A percentile compares a stretch with the other conserved stretches of the same genome.
phyloP scores from a whole-genome alignment of 2,329 filamentous ascomycete species.

The Tricladium varicosporioides region DNA sequence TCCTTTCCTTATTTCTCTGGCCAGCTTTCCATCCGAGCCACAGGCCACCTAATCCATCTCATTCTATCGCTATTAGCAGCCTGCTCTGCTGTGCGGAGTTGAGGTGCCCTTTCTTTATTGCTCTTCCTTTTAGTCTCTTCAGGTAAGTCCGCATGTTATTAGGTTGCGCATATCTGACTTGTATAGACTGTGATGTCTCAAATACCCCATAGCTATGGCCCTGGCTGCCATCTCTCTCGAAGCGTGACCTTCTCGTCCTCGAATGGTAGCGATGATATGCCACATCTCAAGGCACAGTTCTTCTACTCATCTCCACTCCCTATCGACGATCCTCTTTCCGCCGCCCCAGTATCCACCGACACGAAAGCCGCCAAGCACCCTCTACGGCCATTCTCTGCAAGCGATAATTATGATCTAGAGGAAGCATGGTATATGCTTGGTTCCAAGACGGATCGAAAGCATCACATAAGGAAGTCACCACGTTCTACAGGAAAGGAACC shows the following conservation, averaged over 20 bases:
- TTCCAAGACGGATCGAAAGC: slow-evolving; percentile 45
- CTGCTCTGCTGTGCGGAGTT: slow-evolving; percentile 17
- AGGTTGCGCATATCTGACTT: slow-evolving; percentile 1
- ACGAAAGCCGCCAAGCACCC: slow-evolving; percentile 54
- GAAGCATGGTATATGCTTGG: slow-evolving; percentile 69
- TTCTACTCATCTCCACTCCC: slow-evolving; percentile 82
- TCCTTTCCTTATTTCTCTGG: neutral
- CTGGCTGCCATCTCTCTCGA: slow-evolving; percentile 30
- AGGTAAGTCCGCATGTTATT: neutral
- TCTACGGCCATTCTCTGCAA: slow-evolving; percentile 73
- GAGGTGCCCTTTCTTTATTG: slow-evolving; percentile 5
- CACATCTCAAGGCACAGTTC: slow-evolving; percentile 68
- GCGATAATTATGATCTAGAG: slow-evolving; percentile 78
- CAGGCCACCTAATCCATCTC: neutral
- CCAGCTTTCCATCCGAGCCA: neutral
- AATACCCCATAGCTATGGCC: slow-evolving; percentile 32
- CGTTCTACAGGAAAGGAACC: slow-evolving; percentile 4
- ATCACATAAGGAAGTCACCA: slow-evolving; percentile 38
- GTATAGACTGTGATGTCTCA: slow-evolving; percentile 28
- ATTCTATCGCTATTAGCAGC: slow-evolving; percentile 4
- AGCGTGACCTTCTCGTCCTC: slow-evolving; percentile 16
- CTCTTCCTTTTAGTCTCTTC: neutral
- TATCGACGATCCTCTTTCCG: slow-evolving; percentile 85
- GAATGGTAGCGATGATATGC: slow-evolving; percentile 44
- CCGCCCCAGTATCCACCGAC: slow-evolving; percentile 53